phyloP scores from a whole-genome alignment of 768 basidiomycete species.

The Lactifluus subvellereus region DNA sequence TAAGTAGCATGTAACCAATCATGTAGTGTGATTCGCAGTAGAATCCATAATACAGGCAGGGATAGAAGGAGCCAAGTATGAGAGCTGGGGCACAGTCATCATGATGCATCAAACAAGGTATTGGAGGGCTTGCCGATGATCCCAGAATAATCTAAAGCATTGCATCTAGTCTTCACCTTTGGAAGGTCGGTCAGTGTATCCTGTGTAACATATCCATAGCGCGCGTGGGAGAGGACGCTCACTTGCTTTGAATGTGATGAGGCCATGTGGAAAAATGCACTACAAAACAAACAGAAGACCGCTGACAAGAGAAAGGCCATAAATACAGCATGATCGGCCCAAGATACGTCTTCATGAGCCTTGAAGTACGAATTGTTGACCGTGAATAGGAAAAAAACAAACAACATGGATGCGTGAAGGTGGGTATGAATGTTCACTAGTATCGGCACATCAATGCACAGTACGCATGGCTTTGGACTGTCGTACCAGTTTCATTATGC shows the following conservation, averaged over 20 bases:
- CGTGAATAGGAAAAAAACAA: slow-evolving; percentile 48
- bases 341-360: slow-evolving; percentile 49
- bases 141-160: slow-evolving; percentile 72
- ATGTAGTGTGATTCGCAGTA: slow-evolving; percentile 55
- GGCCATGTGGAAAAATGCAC: slow-evolving; percentile 68
- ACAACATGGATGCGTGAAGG: slow-evolving; percentile 61
- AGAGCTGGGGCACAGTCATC: slow-evolving; percentile 38
- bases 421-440: slow-evolving; percentile 86
- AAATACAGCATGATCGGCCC: slow-evolving; percentile 56
- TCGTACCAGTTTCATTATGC: slow-evolving; percentile 70
- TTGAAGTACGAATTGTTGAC: slow-evolving; percentile 48
- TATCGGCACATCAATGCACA: slow-evolving; percentile 20
- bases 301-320: slow-evolving; percentile 64
- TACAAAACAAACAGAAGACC: slow-evolving; percentile 64
- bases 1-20: slow-evolving; percentile 47
- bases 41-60: slow-evolving; percentile 73
- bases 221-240: slow-evolving; percentile 23
- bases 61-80: slow-evolving; percentile 73
- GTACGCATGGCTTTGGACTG: slow-evolving; percentile 7
- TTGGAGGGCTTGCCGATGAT: slow-evolving; percentile 49
- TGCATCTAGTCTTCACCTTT: slow-evolving; percentile 55
- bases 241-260: slow-evolving; percentile 70
- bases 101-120: slow-evolving; percentile 14
- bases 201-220: not conserved
- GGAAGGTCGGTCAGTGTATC: not conserved